Conservation (phyloP, 768 basidiomycete genomes). For the Mycena kentingensis region DNA sequence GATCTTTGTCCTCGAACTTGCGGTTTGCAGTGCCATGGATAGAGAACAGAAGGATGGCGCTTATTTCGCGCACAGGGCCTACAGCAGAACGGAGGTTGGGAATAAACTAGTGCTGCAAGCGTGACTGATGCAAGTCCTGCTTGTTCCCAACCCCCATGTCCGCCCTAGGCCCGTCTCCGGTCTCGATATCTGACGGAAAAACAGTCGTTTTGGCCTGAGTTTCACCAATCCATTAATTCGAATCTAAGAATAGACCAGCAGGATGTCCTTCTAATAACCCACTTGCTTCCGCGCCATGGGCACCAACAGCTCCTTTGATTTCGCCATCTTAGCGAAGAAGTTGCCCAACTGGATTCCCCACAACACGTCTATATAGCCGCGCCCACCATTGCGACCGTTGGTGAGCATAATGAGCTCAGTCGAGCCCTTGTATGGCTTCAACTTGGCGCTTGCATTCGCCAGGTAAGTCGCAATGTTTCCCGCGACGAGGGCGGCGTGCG, state of each 20-base stretch:
- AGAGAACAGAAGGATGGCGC: too few relatives aligned
- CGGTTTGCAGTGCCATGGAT: too few relatives aligned
- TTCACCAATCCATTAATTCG: too few relatives aligned
- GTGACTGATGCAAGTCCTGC: too few relatives aligned
- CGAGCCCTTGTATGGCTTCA: slow-evolving; percentile 50
- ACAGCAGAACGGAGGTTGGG: too few relatives aligned
- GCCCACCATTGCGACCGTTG: slow-evolving; percentile 46
- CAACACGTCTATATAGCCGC: slow-evolving; percentile 39
- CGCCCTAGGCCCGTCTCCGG: too few relatives aligned
- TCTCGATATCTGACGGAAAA: too few relatives aligned
- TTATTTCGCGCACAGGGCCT: too few relatives aligned
- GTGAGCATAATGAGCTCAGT: slow-evolving; percentile 56
- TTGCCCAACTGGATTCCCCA: slow-evolving; percentile 49
- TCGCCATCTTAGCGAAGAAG: slow-evolving; percentile 38
- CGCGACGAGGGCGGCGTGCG: slow-evolving; percentile 45
- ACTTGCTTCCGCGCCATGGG: slow-evolving; percentile 8
- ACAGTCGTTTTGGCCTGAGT: too few relatives aligned
- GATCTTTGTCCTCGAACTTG: too few relatives aligned
- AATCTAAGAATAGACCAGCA: neutral
- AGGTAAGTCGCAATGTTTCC: slow-evolving; percentile 49
- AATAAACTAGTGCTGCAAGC: too few relatives aligned
- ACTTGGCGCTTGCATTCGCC: slow-evolving; percentile 26
- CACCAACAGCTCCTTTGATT: slow-evolving; percentile 29
- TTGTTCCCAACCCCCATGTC: too few relatives aligned
- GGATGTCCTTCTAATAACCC: slow-evolving; percentile 7